These are phyloP conservation scores for Fusarium bulbicola DNA, from an alignment of 2,329 filamentous ascomycete species.

Conservation along the genomic window DNA sequence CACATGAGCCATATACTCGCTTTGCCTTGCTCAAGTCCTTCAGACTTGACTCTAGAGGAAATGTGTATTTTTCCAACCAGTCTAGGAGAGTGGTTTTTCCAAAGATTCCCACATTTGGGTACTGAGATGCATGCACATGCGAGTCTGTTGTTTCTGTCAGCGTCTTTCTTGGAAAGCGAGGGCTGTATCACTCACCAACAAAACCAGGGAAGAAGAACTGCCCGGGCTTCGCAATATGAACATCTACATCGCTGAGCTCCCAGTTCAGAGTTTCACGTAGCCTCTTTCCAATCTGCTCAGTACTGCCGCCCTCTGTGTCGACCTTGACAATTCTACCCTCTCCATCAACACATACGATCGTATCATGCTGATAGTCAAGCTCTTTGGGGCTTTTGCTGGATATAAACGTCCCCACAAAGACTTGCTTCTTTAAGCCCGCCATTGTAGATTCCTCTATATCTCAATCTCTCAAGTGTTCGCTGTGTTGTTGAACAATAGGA, in stretches of 20 bases:
- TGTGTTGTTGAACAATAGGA: not conserved
- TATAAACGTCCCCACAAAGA: conserved; percentile 66
- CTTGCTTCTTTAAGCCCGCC: conserved; percentile 49
- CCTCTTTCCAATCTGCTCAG: conserved; percentile 43
- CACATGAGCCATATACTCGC: conserved; percentile 78
- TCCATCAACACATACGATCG: conserved; percentile 60
- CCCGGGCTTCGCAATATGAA: conserved; percentile 52
- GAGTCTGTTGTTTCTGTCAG: conserved; percentile 70
- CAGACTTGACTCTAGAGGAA: conserved; percentile 87
- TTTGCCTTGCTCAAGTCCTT: conserved; percentile 68
- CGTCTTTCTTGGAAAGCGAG: not conserved
- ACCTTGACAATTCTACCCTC: conserved; percentile 61
- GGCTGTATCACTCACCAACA: conserved; percentile 63
- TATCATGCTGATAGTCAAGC: conserved; percentile 61
- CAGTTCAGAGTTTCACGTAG: conserved; percentile 58
- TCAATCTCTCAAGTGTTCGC: not conserved
- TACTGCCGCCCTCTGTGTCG: conserved; percentile 48
- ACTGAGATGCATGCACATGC: conserved; percentile 94
- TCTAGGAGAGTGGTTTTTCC: conserved; percentile 91
- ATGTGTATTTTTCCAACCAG: conserved; percentile 95
- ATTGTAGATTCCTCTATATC: conserved; percentile 3
- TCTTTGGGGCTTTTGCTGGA: conserved; percentile 59
- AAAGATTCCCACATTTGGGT: conserved; percentile 93
- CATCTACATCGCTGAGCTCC: conserved; percentile 50
- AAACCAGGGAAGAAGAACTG: conserved; percentile 89